phyloP scores from a whole-genome alignment of 768 basidiomycete genomes.

The Termitomyces heimii region DNA sequence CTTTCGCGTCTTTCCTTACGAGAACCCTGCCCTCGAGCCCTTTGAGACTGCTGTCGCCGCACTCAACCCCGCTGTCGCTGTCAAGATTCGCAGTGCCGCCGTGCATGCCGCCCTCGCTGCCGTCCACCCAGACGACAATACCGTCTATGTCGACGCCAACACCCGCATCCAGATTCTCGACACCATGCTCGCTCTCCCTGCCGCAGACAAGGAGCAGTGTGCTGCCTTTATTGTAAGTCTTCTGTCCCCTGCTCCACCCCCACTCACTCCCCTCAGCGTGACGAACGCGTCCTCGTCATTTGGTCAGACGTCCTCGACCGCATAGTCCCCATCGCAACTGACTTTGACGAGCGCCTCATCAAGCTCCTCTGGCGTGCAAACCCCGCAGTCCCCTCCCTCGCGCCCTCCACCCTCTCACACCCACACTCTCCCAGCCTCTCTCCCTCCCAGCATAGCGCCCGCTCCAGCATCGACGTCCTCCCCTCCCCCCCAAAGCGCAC shows the following conservation, averaged over 20 bases:
- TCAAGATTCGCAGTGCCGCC: slow-evolving; percentile 73
- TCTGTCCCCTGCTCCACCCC: neutral
- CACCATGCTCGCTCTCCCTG: slow-evolving; percentile 68
- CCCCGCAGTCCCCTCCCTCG: slow-evolving; percentile 21
- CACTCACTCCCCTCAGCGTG: slow-evolving; percentile 39
- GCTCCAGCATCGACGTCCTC: slow-evolving; percentile 11
- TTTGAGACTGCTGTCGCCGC: slow-evolving; percentile 68
- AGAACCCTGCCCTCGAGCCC: slow-evolving; percentile 62
- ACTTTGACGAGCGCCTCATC: slow-evolving; percentile 76
- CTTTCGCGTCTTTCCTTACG: slow-evolving; percentile 82
- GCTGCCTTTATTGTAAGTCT: slow-evolving; percentile 76
- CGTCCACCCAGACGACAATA: slow-evolving; percentile 45
- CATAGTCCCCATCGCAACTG: slow-evolving; percentile 67
- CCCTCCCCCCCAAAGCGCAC: neutral
- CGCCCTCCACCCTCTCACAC: slow-evolving; percentile 20
- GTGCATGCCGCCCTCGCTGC: slow-evolving; percentile 74
- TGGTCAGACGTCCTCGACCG: slow-evolving; percentile 79
- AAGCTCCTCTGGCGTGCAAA: slow-evolving; percentile 70
- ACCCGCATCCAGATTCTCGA: slow-evolving; percentile 85
- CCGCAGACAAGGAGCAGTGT: slow-evolving; percentile 81
- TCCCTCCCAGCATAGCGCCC: slow-evolving; percentile 15
- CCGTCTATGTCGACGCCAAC: slow-evolving; percentile 70
- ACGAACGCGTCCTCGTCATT: slow-evolving; percentile 79
- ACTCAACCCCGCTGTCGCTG: slow-evolving; percentile 77
- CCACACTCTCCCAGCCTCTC: slow-evolving; percentile 12